Evolutionary conservation across 345 rosid genomes (phyloP), one percentile per base, ranked within the genome.

Genomic region (Aethionema arabicum): DNA sequence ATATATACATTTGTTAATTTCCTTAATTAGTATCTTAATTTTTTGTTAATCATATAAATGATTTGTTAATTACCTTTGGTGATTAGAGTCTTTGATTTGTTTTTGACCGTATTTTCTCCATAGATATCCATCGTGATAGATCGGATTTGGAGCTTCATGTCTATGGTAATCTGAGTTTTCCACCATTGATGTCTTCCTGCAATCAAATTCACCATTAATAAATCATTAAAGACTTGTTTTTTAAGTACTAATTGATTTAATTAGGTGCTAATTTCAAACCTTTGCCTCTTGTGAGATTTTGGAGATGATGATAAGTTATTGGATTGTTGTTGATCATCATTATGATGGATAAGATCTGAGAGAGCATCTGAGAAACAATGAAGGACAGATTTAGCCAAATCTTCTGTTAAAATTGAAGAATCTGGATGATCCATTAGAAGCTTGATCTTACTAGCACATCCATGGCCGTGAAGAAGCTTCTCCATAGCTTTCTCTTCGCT

Each of bases 91-190:
- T 39, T 62, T 81, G 72, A 83, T 83, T 11, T 69, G 52, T 49
- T 80, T 83, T 72, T 83, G 82, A 2, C 85, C 88, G 45, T 83
- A 83, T 66, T 83, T 83, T 52, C 88, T 74, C 88, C 88, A 83
- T 4, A 65, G 75, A 61, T 52, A 59, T 11, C 78, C 85, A 47
- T 83, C 88, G 46, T 78, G 80, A 66, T 72, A 72, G 11, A 61
- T 64, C 51, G 75, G 71, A 11, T 31, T 50, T 9, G 66, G 3
- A 8, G 75, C 37, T 45, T 70, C 70, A 11, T 36, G 74, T 72
- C 71, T 65, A 3, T 35, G 39, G 57, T 65, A 65, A 11, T 53
- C 67, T 32, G 57, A 59, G 62, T 57, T 72, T 73, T 57, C 83
- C 58, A 70, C 71, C 32, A 56, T 39, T 32, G 71, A 52, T 59